Evolutionary conservation across 257 asterid genomes (phyloP), one percentile per base, ranked within the genome.

Genomic region (Solanum ahanhuiri): DNA sequence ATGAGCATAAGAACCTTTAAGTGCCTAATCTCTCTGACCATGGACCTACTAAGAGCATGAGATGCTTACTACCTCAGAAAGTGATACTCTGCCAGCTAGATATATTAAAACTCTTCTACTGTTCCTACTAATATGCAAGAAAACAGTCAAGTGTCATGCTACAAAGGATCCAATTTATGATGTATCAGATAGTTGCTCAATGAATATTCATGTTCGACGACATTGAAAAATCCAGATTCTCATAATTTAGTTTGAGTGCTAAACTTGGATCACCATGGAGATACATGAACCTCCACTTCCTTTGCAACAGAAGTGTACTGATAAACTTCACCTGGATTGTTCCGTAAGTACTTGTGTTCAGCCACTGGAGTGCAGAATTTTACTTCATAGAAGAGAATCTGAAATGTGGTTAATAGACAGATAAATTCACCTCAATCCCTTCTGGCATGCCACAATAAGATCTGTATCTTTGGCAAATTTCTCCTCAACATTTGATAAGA

Each of bases 371-470:
- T 31, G 85, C 34, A 71, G 69, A 77, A 79, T 75, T 66, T 81
- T 67, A 85, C 60, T 85, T 86, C 54, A 45, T 14, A 77, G 37
- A 15, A 25, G 83, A 43, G 17, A 41, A 43, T 77, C 48, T 84
- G 83, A 83, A 77, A 77, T 43, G 83, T 25, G 39, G 25, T 45
- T 77, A 23, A 41, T 15, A 79, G 41, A 79, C 23, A 89, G 85
- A 85, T 85, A 88, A 88, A 89, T 71, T 90, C 93, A 96, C 98
- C 99, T 93, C 91, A 96, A 89, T 77, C 99, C 99, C 91, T 96
- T 96, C 91, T 96, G 99, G 91, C 99, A 96, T 41, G 98, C 96
- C 86, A 96, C 93, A 71, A 96, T 95, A 63, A 96, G 95, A 90
- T 95, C 98, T 12, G 94, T 88, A 87, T 95, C 99, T 86, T 91